Conservation (phyloP, 2,329 filamentous ascomycete genomes). For the Aspergillus cejpii region DNA sequence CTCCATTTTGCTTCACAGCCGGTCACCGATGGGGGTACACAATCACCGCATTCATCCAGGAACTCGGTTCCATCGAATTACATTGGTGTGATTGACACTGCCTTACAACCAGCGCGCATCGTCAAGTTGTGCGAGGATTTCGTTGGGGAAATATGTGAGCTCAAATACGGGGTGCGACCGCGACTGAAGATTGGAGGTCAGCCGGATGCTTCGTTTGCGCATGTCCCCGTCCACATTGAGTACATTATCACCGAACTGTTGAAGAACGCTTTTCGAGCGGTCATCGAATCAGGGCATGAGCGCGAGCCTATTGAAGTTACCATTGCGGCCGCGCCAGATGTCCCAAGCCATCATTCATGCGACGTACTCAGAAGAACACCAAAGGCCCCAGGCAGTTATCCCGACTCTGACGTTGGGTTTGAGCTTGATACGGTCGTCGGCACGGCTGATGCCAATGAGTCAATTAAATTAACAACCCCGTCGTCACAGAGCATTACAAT, state of each 20-base stretch:
- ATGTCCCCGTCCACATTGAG: conserved; percentile 91
- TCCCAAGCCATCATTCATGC: conserved; percentile 35
- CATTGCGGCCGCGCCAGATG: conserved; percentile 65
- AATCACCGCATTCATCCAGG: conserved; percentile 14
- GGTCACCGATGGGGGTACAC: conserved; percentile 51
- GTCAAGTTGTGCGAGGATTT: conserved; percentile 81
- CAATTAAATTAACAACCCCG: conserved; percentile 28
- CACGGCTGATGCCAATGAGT: conserved; percentile 28
- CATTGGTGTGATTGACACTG: conserved; percentile 93
- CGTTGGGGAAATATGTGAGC: conserved; percentile 91
- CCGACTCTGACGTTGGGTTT: conserved; percentile 29
- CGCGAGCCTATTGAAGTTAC: conserved; percentile 83
- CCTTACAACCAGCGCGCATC: conserved; percentile 70
- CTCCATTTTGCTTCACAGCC: conserved; percentile 71
- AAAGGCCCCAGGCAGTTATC: conserved; percentile 8
- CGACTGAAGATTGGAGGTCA: conserved; percentile 75
- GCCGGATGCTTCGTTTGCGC: conserved; percentile 80
- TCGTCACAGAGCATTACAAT: conserved; percentile 81
- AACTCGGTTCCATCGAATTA: conserved; percentile 51
- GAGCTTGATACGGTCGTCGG: conserved; percentile 24
- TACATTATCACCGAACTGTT: conserved; percentile 95
- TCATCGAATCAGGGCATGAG: conserved; percentile 74
- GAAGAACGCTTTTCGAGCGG: conserved; percentile 94
- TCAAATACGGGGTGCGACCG: conserved; percentile 87
- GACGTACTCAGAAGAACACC: conserved; percentile 34